These are phyloP conservation scores for Volvox carteri DNA, from an alignment of 163 green algal species.

Conservation along the genomic window DNA sequence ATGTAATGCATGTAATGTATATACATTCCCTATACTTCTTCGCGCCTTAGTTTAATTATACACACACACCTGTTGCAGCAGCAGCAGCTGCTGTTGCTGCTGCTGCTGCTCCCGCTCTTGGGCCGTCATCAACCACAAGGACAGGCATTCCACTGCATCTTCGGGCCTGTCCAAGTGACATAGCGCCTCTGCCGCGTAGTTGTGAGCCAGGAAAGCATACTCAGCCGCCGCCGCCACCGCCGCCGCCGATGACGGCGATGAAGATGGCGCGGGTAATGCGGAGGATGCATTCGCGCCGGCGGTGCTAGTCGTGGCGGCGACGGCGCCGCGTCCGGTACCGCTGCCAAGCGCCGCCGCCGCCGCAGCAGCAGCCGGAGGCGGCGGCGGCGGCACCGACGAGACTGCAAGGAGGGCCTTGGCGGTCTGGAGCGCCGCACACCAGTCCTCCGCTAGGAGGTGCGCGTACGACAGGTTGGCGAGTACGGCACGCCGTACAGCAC, in stretches of 20 bases:
- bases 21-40: no score
- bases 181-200: slow-evolving; percentile 61
- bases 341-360: neutral
- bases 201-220: slow-evolving; percentile 33
- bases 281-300: neutral
- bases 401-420: neutral
- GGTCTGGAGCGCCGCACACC: slow-evolving; percentile 22
- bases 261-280: no score
- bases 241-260: no score
- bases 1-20: no score
- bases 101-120: slow-evolving; percentile 31
- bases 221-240: neutral
- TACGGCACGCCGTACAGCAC: slow-evolving; percentile 54
- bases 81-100: neutral
- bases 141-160: slow-evolving; percentile 61
- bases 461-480: slow-evolving; percentile 64
- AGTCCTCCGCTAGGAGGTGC: slow-evolving; percentile 57
- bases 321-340: neutral
- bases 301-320: neutral
- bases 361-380: no score
- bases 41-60: no score
- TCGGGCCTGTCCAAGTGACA: slow-evolving; percentile 49
- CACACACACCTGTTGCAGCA: neutral
- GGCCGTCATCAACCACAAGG: slow-evolving; percentile 42
- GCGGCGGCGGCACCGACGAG: neutral